Evolutionary conservation across 2,329 filamentous ascomycete species (phyloP), one percentile per base, ranked within the genome.

Genomic region (Alternaria panax): DNA sequence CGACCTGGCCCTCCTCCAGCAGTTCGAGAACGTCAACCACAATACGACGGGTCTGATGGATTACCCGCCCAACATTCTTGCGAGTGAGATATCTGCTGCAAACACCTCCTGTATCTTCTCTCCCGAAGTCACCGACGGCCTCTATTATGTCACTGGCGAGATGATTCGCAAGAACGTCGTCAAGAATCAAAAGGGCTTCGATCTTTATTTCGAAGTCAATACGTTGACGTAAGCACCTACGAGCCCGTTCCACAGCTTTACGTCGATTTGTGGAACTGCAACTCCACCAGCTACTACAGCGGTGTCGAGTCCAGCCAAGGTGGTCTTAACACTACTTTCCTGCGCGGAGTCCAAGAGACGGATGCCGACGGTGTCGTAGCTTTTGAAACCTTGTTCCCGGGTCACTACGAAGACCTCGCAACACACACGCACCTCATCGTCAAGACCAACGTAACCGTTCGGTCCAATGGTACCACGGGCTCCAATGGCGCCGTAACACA

Each of bases 21-120:
- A 70, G 30, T 74, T 69, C 40, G 70, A 73, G 54, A 59, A 62
- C 1, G 55, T 72, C 64, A 76, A 73, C 57, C 71, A 76, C 59
- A 69, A 75, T 59, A 67, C 69, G 65, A 77, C 64, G n/a, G 14
- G 38, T 12, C 8, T 16, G 7, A n/a, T 52, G 1, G 2, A 32
- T 5, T 32, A 47, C 58, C 60, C 59, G 9, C 54, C 54, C 30
- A 36, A 60, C n/a, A 69, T 64, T 2, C 60, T 60, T 34, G 47
- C 40, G 3, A 48, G 54, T 32, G 61, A 50, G 4, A 64, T 74
- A 38, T 73, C 74, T 36, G 57, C 62, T 0, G 60, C 59, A 14
- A 72, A 73, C 51, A 70, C 63, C 32, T 66, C 64, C 9, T 72
- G 64, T 54, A 72, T 73, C 32, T 59, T 75, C 5, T 51, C 66